Conservation (phyloP, 441 rosid species). For the Biscutella laevigata region DNA sequence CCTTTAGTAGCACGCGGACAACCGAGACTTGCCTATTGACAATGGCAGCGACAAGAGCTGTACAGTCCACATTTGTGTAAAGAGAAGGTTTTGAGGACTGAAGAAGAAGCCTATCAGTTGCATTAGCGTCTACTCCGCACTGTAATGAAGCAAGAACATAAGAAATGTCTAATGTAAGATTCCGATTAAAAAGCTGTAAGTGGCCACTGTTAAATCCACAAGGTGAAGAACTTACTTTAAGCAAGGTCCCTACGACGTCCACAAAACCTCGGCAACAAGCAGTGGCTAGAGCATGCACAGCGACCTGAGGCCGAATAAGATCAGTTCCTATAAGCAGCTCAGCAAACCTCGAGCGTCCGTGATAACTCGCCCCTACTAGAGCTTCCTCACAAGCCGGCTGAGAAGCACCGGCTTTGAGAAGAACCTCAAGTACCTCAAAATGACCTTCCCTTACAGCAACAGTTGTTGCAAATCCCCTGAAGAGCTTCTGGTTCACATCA, state of each 20-base stretch:
- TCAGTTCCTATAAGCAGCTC: slow-evolving; percentile 81
- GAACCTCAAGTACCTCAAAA: slow-evolving; percentile 68
- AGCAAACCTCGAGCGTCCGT: slow-evolving; percentile 54
- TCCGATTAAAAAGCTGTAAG: not conserved
- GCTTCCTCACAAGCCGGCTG: slow-evolving; percentile 97
- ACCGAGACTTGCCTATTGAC: slow-evolving; percentile 73
- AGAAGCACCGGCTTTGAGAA: slow-evolving; percentile 82
- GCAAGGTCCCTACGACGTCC: slow-evolving; percentile 60
- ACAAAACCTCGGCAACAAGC: slow-evolving; percentile 79
- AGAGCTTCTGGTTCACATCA: slow-evolving; percentile 86
- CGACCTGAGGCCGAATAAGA: slow-evolving; percentile 75
- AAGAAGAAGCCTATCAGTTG: slow-evolving; percentile 57
- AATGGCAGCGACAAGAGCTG: slow-evolving; percentile 77
- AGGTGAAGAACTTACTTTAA: slow-evolving; percentile 40
- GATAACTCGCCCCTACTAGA: slow-evolving; percentile 69
- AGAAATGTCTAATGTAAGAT: not conserved
- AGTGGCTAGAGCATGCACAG: slow-evolving; percentile 79
- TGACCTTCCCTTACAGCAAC: slow-evolving; percentile 90
- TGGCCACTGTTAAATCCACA: not conserved
- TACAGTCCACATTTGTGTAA: slow-evolving; percentile 77
- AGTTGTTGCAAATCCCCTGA: slow-evolving; percentile 85
- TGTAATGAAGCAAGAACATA: slow-evolving; percentile 26
- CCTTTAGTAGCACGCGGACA: slow-evolving; percentile 69
- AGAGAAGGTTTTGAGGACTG: slow-evolving; percentile 84
- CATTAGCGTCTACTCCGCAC: slow-evolving; percentile 78